A percentile compares a stretch with the other conserved stretches of the same genome.
phyloP scores from a whole-genome alignment of 805 yeast species.

The Candida insectorum region DNA sequence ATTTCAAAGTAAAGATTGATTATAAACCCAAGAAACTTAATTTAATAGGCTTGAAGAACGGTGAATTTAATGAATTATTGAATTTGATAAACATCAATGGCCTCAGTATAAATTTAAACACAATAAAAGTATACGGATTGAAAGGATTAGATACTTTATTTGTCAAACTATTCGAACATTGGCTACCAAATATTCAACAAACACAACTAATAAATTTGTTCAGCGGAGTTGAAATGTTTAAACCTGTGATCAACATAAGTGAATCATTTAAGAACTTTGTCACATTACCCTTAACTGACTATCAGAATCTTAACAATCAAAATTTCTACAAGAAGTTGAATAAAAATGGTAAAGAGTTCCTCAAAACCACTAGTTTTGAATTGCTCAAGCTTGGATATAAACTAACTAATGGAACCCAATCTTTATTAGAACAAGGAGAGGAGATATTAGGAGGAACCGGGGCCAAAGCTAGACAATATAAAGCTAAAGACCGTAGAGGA shows the following conservation, averaged over 20 bases:
- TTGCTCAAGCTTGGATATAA: slow-evolving; percentile 78
- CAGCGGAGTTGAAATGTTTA: slow-evolving; percentile 80
- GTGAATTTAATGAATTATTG: slow-evolving; percentile 81
- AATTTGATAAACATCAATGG: slow-evolving; percentile 89
- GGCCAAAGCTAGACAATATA: slow-evolving; percentile 40
- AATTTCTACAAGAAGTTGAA: slow-evolving; percentile 65
- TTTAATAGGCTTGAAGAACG: slow-evolving; percentile 79
- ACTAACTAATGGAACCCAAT: slow-evolving; percentile 84
- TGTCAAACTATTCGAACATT: slow-evolving; percentile 54
- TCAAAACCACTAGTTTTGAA: slow-evolving; percentile 77
- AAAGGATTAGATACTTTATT: slow-evolving; percentile 68
- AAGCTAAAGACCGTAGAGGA: slow-evolving; percentile 9
- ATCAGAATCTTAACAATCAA: slow-evolving; percentile 41
- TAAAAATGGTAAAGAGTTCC: slow-evolving; percentile 70
- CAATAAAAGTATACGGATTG: slow-evolving; percentile 67
- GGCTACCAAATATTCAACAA: slow-evolving; percentile 87
- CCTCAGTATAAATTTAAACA: slow-evolving; percentile 64
- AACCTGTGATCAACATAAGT: slow-evolving; percentile 73
- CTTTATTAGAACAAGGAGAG: slow-evolving; percentile 74
- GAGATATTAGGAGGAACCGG: slow-evolving; percentile 76
- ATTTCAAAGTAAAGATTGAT: slow-evolving; percentile 67
- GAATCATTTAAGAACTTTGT: slow-evolving; percentile 73
- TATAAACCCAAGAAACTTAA: slow-evolving; percentile 91
- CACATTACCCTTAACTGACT: slow-evolving; percentile 70
- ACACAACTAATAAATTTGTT: slow-evolving; percentile 78